Base-by-base conservation (phyloP, 495 filamentous ascomycete genomes). In the Neurospora tetraspora region DNA sequence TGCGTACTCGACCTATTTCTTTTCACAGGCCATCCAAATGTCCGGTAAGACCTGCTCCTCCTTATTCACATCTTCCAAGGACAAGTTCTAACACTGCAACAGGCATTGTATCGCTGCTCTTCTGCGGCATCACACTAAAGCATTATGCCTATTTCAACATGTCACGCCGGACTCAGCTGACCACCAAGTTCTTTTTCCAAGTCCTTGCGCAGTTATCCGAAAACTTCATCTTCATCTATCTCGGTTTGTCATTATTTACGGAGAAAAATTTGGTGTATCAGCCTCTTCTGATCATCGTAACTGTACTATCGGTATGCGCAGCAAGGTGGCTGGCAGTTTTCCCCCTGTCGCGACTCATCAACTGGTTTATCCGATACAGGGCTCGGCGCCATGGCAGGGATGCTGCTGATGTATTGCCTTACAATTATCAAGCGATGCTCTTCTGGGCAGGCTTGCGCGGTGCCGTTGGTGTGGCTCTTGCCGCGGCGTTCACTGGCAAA, bases 121-220 rank as follows among this genome's bases (percentile, higher is more conserved):
- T 99, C 84, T 98, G 96, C 81, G 96, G 96, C 39, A 99, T 99
- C 73, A 97, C 96, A 9, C 86, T 99, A 40, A 99, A 99, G 80
- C 96, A 99, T 80, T 98, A 99, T 78, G 96, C 96, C 53, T 99
- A 99, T 84, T 98, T 97, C 85, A 99, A 99, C 83, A 99, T 99
- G 96, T 99, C 96, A 38, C 91, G 96, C 59, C 91, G 96, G 59
- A 97, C 96, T 27, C 96, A 99, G 78, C 88, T 99, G 76, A 98
- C 96, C 20, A 99, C 96, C 71, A 99, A 99, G 80, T 99, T 97
- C 83, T 87, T 97, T 36, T 99, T 99, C 84, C 92, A 96, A 81
- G 91, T 97, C 69, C 90, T 96, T 73, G 93, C 96, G 6, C 96
- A 98, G 81, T 84, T 99, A 43, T 96, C 94, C 0, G 96, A 99